Percentiles rank a stretch among this genome's conserved stretches.
These are phyloP conservation scores for Nitzschia putrida DNA, from an alignment of 108 stramenopile species.

Conservation along the genomic window DNA sequence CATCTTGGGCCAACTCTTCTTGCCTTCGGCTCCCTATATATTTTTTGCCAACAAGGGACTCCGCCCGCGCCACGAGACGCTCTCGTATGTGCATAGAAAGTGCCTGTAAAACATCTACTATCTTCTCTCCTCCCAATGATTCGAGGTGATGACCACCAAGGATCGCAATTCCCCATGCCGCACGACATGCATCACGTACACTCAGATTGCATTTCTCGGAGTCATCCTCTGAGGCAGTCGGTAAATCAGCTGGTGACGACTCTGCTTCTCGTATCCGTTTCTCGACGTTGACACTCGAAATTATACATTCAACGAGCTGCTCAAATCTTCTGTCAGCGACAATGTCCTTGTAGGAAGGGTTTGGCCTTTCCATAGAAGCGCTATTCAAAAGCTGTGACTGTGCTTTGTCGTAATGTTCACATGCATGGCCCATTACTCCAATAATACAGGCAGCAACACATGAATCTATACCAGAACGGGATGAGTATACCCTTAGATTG, in stretches of 20 bases:
- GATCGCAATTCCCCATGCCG: conserved; percentile 60
- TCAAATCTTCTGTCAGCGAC: conserved; percentile 58
- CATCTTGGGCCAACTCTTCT: conserved; percentile 56
- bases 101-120: conserved; percentile 38
- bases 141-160: conserved; percentile 34
- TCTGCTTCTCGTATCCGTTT: conserved; percentile 27
- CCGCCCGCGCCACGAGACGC: conserved; percentile 42
- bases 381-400: background rate
- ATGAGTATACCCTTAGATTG: conserved; percentile 46
- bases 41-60: conserved; percentile 8
- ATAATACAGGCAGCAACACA: conserved; percentile 58
- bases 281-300: conserved; percentile 52
- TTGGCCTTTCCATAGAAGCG: background rate
- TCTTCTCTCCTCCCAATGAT: conserved; percentile 43
- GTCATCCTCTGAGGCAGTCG: too few species aligned
- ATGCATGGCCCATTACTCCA: conserved; percentile 41
- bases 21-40: conserved; percentile 1
- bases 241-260: too few species aligned
- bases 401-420: conserved; percentile 40
- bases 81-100: conserved; percentile 51
- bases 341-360: conserved; percentile 33
- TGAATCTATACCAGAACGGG: conserved; percentile 50
- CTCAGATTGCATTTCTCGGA: conserved; percentile 16
- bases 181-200: conserved; percentile 54
- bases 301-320: conserved; percentile 61